Base-by-base conservation (phyloP, 2,329 filamentous ascomycete species). In the Arthrobotrys pseudoclavata region DNA sequence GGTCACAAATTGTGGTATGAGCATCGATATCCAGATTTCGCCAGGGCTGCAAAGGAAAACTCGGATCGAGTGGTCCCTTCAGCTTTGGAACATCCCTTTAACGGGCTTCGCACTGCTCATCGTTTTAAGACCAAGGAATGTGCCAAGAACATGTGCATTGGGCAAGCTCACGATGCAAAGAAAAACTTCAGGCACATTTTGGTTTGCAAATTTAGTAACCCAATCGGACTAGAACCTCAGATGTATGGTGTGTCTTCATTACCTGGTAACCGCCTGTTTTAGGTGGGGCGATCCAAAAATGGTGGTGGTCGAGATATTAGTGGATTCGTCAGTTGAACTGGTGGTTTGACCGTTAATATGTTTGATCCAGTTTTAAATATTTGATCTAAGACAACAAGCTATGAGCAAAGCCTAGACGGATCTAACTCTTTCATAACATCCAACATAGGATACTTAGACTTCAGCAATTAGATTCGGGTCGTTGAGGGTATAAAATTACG, bases 381-480 rank as follows among this genome's bases (percentile, higher is more conserved):
- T 60, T 18, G 29, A 60, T 60, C 20, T 24, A 40, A 40, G 34
- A 60, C 53, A 60, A 60, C 53, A 37, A 34, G 45, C 26, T 55
- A 57, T 57, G n/a, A 57, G 10, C n/a, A 26, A 57, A 24, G 34
- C 34, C 53, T 42, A 20, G 26, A 40, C 22, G 34, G 18, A 42
- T 42, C n/a, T 37, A 26, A 20, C 4, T 42, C n/a, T 42, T 42
- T 31, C 1, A 26, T 40, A 60, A 60, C 55, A 57, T 69, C 63
- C 71, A 76, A 76, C 63, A 55, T 64, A 40, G 24, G 50, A 66
- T 64, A 57, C 47, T 24, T 50, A 24, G 15, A 60, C 57, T 29
- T 52, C 24, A 52, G 48, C 71, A 60, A 70, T 69, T 50, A 34
- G 71, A 76, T 60, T 29, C 71, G 71, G 66, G 48, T 50, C 66